Evolutionary conservation across 2,329 filamentous ascomycete genomes (phyloP).

Genomic region (Colletotrichum endophyticum): DNA sequence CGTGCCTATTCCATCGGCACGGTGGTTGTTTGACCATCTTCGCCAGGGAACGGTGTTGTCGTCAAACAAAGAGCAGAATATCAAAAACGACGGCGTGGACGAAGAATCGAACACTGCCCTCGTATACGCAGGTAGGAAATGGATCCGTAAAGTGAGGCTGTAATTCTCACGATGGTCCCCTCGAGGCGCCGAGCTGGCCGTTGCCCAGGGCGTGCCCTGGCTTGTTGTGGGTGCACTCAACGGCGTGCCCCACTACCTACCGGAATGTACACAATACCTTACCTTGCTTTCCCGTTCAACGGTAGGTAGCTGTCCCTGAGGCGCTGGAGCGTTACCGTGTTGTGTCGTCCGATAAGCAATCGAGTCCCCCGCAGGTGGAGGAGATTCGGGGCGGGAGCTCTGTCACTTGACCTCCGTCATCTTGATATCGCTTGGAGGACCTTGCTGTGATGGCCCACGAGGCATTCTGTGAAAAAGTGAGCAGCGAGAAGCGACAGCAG

Average conservation of each 20-base stretch:
- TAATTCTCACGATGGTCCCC: background rate
- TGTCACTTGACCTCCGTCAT: background rate
- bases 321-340: background rate
- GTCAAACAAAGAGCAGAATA: background rate
- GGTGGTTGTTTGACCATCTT: background rate
- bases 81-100: background rate
- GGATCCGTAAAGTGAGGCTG: background rate
- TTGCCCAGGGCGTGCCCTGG: conserved; percentile 8
- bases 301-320: background rate
- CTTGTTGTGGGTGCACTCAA: background rate
- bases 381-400: background rate
- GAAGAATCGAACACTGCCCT: background rate
- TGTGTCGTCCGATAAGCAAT: background rate
- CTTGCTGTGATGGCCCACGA: background rate
- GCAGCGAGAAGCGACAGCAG: background rate
- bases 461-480: background rate
- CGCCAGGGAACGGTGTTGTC: background rate
- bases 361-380: background rate
- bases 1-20: background rate
- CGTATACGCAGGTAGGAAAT: background rate
- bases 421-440: background rate
- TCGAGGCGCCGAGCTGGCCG: background rate
- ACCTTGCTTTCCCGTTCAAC: background rate
- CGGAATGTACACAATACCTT: background rate
- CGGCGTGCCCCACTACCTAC: background rate